phyloP scores from a whole-genome alignment of 2,329 filamentous ascomycete genomes.

The Xylaria sp. region DNA sequence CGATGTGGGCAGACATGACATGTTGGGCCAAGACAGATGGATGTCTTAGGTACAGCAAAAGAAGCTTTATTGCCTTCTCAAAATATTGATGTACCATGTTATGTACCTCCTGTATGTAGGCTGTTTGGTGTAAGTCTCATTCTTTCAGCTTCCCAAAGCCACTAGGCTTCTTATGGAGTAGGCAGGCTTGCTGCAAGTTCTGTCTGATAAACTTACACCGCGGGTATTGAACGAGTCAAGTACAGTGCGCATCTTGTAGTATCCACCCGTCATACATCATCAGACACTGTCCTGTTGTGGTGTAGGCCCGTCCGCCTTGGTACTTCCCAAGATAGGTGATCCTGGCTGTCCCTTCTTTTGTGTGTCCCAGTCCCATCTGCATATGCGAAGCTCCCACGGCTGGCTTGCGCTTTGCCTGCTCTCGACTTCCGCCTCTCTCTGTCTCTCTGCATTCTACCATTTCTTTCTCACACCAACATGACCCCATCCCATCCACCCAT shows the following conservation, averaged over 20 bases:
- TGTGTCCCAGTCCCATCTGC: conserved; percentile 35
- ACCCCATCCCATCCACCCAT: conserved; percentile 42
- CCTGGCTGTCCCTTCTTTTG: conserved; percentile 41
- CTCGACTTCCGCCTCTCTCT: conserved; percentile 39
- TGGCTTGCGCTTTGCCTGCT: conserved; percentile 38
- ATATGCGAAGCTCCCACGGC: conserved; percentile 41
- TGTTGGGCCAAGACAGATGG: background rate
- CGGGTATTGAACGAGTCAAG: conserved; percentile 24
- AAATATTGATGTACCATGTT: too few species aligned
- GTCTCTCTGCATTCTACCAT: conserved; percentile 39
- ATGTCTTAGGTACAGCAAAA: background rate
- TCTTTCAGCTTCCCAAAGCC: conserved; percentile 13
- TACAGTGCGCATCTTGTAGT: conserved; percentile 17
- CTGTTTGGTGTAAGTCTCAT: conserved; percentile 14
- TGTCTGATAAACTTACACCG: conserved; percentile 19
- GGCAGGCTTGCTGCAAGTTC: conserved; percentile 19
- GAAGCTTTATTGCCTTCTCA: background rate
- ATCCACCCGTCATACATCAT: too few species aligned
- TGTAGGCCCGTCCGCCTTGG: conserved; percentile 23
- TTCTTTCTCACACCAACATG: conserved; percentile 47
- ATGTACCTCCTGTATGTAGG: background rate
- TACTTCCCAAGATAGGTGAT: conserved; percentile 39
- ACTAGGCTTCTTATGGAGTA: conserved; percentile 28
- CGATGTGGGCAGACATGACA: background rate
- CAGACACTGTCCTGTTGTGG: conserved; percentile 23